A percentile compares a stretch with the other conserved stretches of the same genome.
Evolutionary conservation across 106 monocot species (phyloP).

Genomic region (Iris macrosiphon): DNA sequence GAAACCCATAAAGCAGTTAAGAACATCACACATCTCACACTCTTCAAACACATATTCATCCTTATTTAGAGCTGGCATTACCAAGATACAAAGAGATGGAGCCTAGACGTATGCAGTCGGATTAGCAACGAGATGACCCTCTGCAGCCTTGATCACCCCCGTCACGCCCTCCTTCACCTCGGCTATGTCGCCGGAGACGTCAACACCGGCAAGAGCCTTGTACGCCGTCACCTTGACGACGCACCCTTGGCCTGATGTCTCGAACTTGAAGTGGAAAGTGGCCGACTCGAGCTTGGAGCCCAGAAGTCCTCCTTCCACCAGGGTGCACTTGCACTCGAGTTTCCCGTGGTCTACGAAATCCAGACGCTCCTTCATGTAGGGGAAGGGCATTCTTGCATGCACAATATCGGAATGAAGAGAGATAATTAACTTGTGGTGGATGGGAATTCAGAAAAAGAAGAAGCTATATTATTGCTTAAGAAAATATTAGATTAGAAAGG

Average conservation of each 20-base stretch:
- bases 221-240: constrained; percentile 1
- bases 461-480: too few species aligned
- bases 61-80: not conserved
- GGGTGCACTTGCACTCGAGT: constrained; percentile 17
- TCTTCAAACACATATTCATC: too few species aligned
- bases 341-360: constrained; percentile 29
- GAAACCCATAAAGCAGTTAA: too few species aligned
- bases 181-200: not conserved
- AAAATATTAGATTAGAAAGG: too few species aligned
- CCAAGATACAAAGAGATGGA: too few species aligned
- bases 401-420: too few species aligned
- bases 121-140: constrained; percentile 36
- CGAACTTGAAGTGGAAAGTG: constrained; percentile 12
- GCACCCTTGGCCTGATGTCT: not conserved
- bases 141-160: constrained; percentile 25
- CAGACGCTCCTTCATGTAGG: constrained; percentile 23
- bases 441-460: too few species aligned
- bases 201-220: constrained; percentile 5
- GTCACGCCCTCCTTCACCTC: constrained; percentile 17
- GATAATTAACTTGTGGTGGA: too few species aligned
- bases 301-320: constrained; percentile 22
- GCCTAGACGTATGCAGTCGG: too few species aligned
- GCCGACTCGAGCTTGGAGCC: constrained; percentile 13
- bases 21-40: too few species aligned
- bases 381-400: constrained; percentile 21